phyloP scores from a whole-genome alignment of 108 stramenopile species.

The Mayamaea pseudoterrestris region DNA sequence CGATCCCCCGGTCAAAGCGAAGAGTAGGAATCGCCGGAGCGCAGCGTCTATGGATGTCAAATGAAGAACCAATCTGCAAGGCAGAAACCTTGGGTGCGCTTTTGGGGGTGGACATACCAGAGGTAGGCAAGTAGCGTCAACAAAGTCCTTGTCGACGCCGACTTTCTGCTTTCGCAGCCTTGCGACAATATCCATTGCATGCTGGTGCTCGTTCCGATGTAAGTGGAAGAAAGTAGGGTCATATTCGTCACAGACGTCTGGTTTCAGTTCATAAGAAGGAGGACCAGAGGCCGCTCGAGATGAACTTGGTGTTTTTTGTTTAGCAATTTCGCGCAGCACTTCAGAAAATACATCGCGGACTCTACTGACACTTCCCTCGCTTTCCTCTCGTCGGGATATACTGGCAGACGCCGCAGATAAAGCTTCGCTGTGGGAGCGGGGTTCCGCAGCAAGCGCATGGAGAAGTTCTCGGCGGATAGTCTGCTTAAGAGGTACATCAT shows the following conservation, averaged over 20 bases:
- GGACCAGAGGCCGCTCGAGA: slow-evolving; percentile 57
- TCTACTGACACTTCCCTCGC: slow-evolving; percentile 30
- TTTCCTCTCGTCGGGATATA: slow-evolving; percentile 61
- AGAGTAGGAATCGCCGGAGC: slow-evolving; percentile 75
- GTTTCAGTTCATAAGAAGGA: slow-evolving; percentile 67
- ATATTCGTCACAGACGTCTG: slow-evolving; percentile 74
- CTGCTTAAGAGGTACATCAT: slow-evolving; percentile 40
- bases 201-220: slow-evolving; percentile 81
- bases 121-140: slow-evolving; percentile 42
- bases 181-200: slow-evolving; percentile 86
- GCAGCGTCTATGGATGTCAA: slow-evolving; percentile 71
- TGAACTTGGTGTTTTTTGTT: slow-evolving; percentile 42
- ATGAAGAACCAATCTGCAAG: slow-evolving; percentile 69
- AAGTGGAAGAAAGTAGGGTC: slow-evolving; percentile 86
- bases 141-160: slow-evolving; percentile 11
- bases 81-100: slow-evolving; percentile 75
- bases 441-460: slow-evolving; percentile 82
- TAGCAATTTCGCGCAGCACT: slow-evolving; percentile 56
- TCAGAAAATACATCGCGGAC: slow-evolving; percentile 60
- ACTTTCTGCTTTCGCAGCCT: slow-evolving; percentile 59
- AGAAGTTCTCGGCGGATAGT: slow-evolving; percentile 79
- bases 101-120: slow-evolving; percentile 67
- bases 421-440: slow-evolving; percentile 81
- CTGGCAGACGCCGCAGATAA: slow-evolving; percentile 64
- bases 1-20: slow-evolving; percentile 62